Evolutionary conservation across 768 basidiomycete genomes (phyloP).

Genomic region (Serendipita sp.): DNA sequence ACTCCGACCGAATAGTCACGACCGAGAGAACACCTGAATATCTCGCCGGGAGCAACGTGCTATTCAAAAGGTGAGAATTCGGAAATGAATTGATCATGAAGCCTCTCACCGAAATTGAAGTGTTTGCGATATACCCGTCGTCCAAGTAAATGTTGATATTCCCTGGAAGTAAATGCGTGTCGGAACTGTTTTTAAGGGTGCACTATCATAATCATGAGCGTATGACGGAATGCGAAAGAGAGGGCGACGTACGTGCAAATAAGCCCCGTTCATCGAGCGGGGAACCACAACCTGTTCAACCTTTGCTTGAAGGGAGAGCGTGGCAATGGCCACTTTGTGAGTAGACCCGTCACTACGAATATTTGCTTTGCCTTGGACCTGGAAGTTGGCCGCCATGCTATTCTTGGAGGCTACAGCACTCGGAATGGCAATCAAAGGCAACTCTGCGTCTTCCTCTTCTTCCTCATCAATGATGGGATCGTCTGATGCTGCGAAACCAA

Average conservation of each 20-base stretch:
- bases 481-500: no score
- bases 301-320: neutral
- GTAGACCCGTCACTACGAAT: neutral
- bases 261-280: neutral
- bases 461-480: neutral
- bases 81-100: neutral
- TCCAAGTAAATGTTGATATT: neutral
- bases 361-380: neutral
- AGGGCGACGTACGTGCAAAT: neutral
- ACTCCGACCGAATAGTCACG: neutral
- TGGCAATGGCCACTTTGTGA: conserved; percentile 1
- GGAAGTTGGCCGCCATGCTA: conserved; percentile 1
- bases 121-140: neutral
- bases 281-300: neutral
- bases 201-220: neutral
- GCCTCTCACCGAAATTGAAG: neutral
- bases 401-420: neutral
- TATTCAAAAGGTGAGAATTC: neutral
- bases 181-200: neutral
- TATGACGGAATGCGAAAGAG: neutral
- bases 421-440: neutral
- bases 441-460: neutral
- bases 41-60: neutral
- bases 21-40: neutral
- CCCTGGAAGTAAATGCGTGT: conserved; percentile 1